Percentiles rank a stretch among this genome's conserved stretches.
These are phyloP conservation scores for Nicotiana tomentosiformis DNA, from an alignment of 257 asterid species.

Conservation along the genomic window DNA sequence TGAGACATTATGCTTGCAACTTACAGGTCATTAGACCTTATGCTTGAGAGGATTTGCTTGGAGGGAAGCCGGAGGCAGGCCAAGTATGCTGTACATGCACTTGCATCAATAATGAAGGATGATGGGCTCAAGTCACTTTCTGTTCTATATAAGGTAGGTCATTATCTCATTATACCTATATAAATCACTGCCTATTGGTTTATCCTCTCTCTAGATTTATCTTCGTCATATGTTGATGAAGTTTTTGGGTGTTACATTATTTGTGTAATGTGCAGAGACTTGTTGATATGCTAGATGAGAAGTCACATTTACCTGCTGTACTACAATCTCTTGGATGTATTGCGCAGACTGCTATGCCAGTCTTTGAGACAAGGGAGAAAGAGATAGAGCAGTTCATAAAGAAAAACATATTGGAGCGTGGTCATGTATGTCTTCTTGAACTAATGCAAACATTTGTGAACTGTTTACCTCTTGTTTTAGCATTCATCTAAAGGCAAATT, in stretches of 20 bases:
- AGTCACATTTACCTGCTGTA: conserved; percentile 88
- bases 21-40: conserved; percentile 84
- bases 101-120: conserved; percentile 94
- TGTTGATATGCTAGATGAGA: conserved; percentile 92
- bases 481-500: conserved; percentile 10
- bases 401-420: conserved; percentile 63
- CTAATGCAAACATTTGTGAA: background rate
- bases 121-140: conserved; percentile 99
- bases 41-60: conserved; percentile 94
- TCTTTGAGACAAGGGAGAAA: conserved; percentile 91
- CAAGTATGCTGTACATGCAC: conserved; percentile 95
- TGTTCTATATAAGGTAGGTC: conserved; percentile 87
- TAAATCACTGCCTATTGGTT: background rate
- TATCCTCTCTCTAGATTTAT: background rate
- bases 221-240: conserved; percentile 3
- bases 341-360: conserved; percentile 97
- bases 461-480: conserved; percentile 3
- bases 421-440: conserved; percentile 53
- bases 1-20: conserved; percentile 21
- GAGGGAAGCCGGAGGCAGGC: conserved; percentile 99
- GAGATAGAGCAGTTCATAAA: conserved; percentile 78
- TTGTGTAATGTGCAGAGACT: conserved; percentile 56
- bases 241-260: conserved; percentile 1
- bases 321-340: conserved; percentile 98
- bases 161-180: background rate